Percentiles rank a stretch among this genome's conserved stretches.
These are phyloP conservation scores for Ananas comosus DNA, from an alignment of 176 grass and related monocot genomes.

Conservation along the genomic window DNA sequence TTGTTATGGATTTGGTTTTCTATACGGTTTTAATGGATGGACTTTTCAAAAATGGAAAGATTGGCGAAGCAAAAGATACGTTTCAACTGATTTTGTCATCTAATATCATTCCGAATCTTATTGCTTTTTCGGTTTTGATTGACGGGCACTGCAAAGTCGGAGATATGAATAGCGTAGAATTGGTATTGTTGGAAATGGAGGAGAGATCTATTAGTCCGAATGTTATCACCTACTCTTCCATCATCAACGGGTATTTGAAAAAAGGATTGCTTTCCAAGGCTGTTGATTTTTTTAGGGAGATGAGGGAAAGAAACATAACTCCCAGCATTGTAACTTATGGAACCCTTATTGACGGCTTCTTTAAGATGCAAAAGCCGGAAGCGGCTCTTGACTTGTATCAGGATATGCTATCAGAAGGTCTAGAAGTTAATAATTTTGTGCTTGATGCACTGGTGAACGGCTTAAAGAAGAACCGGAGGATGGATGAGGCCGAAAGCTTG, in stretches of 20 bases:
- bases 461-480: conserved; percentile 58
- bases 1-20: conserved; percentile 68
- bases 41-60: conserved; percentile 43
- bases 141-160: conserved; percentile 55
- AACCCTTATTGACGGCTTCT: conserved; percentile 67
- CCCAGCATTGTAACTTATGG: conserved; percentile 76
- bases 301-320: conserved; percentile 57
- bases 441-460: conserved; percentile 74
- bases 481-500: conserved; percentile 43
- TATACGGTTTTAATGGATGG: conserved; percentile 64
- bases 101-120: conserved; percentile 46
- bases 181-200: conserved; percentile 45
- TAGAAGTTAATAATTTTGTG: conserved; percentile 47
- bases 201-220: conserved; percentile 41
- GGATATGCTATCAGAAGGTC: conserved; percentile 46
- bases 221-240: conserved; percentile 64
- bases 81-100: conserved; percentile 32
- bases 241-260: conserved; percentile 71
- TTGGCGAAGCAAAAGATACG: conserved; percentile 37
- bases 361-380: conserved; percentile 50
- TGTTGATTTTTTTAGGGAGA: conserved; percentile 37
- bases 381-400: conserved; percentile 51
- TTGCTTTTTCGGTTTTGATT: conserved; percentile 69
- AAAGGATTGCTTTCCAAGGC: conserved; percentile 41
- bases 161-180: conserved; percentile 54